These are phyloP conservation scores for Aspergillus sp. DNA, from an alignment of 2,329 filamentous ascomycete genomes.

Conservation along the genomic window DNA sequence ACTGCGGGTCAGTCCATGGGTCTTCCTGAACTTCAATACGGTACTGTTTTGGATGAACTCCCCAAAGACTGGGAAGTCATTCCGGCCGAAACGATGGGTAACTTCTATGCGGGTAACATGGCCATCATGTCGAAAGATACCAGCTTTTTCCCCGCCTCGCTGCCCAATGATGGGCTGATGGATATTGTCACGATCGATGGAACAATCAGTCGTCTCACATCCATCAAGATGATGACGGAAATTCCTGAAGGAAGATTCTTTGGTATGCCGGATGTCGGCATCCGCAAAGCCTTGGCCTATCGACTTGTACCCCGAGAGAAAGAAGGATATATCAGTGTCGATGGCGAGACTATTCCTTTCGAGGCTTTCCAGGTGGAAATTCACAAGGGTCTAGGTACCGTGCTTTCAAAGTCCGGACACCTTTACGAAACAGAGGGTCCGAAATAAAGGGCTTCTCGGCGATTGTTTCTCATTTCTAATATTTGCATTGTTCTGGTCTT, in stretches of 20 bases:
- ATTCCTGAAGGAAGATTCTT: constrained; percentile 74
- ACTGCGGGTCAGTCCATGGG: constrained; percentile 45
- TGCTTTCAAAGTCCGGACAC: constrained; percentile 70
- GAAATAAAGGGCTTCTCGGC: constrained; percentile 2
- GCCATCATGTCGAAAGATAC: constrained; percentile 81
- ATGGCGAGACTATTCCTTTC: constrained; percentile 84
- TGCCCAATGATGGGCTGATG: constrained; percentile 78
- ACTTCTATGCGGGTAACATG: constrained; percentile 95
- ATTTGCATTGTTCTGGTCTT: constrained; percentile 12
- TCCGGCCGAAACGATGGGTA: constrained; percentile 74
- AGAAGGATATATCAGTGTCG: constrained; percentile 85
- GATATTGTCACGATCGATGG: constrained; percentile 80
- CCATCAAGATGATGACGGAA: constrained; percentile 65
- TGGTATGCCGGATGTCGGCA: constrained; percentile 69
- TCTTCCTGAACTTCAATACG: constrained; percentile 71
- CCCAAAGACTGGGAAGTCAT: constrained; percentile 72
- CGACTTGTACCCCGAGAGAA: constrained; percentile 71
- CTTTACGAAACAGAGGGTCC: constrained; percentile 60
- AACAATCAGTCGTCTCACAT: constrained; percentile 62
- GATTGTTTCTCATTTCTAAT: constrained; percentile 4
- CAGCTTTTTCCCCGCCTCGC: constrained; percentile 76
- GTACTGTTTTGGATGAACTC: constrained; percentile 71
- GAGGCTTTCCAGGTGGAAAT: constrained; percentile 88
- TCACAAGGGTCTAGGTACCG: constrained; percentile 74
- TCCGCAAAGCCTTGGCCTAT: constrained; percentile 84